Base-by-base conservation (phyloP, 2,329 filamentous ascomycete species). In the Trichoderma harzianum region DNA sequence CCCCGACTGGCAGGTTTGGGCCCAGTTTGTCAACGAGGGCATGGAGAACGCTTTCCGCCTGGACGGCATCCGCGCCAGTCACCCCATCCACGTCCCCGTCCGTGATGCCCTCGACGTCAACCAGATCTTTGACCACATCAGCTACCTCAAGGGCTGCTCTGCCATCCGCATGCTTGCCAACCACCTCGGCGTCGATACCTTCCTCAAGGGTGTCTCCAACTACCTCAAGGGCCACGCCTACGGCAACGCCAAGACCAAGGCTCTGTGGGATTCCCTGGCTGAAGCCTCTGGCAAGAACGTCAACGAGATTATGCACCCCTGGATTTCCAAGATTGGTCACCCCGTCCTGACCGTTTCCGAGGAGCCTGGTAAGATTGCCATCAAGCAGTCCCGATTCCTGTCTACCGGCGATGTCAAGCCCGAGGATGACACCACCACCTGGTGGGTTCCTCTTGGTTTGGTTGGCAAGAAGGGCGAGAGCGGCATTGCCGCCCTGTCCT, bases 1-100 rank as follows among this genome's bases (percentile, higher is more conserved):
- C 82, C 96, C 96, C 3, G 95, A 98, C 76, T 98, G 96, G 95
- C 91, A 98, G 77, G 92, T 98, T 36, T 99, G 96, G 96, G 92
- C 93, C 72, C 95, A 98, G 83, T 99, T 98, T 83, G 93, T 98
- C 78, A 94, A 94, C 83, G 96, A 98, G 85, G 93, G 92, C 77
- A 93, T 97, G 85, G 94, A 97, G 87, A 90, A 90, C 85, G 95
- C 95, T 71, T 97, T 98, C 82, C 88, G 91, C 75, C 89, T 99
- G 34, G 96, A 99, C 79, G 91, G 93, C 60, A 89, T 99, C 75
- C 92, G 96, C 61, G 93, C 94, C 55, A 97, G 94, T 64, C 96
- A 99, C 81, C 93, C 96, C 10, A 98, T 99, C 76, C 95, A 99
- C 81, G 96, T 99, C 7, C 93, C 94, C 0, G 96, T 99, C 34